Evolutionary conservation across 345 rosid species (phyloP), one percentile per base, ranked within the genome.

Genomic region (Fremontodendron californicum): DNA sequence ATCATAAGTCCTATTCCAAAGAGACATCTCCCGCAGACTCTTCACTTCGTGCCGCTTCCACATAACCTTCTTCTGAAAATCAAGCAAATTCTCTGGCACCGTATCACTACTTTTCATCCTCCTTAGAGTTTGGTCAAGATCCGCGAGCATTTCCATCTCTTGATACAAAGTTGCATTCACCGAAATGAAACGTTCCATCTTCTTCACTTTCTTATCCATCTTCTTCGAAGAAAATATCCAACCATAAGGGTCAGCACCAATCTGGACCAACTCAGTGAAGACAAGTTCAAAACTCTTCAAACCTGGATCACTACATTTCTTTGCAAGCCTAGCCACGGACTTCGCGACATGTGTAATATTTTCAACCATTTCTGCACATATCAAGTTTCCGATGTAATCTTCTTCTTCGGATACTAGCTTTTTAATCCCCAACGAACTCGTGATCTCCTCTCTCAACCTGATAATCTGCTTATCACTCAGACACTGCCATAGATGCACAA

Each of bases 31-130:
- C 81, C 81, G 85, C 81, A 95, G 75, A 82, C 72, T 88, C 89
- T 85, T 95, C 62, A 95, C 96, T 82, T 93, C 97, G 0, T 90
- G 98, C 76, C 74, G 88, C 89, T 95, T 95, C 97, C 93, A 90
- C 6, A 82, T 80, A 19, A 90, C 90, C 81, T 95, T 93, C 81
- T 90, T 93, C 78, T 90, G 88, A 81, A 78, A 90, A 55, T 93
- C 93, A 62, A 83, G 78, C 40, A 90, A 75, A 85, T 76, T 90
- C 31, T 86, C 92, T 10, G 87, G 87, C 42, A 88, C 91, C 21
- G 86, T 83, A 43, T 89, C 92, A 75, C 82, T 82, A 52, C 77
- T 78, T 86, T 73, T 83, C 93, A 92, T 87, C 78, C 99, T 87
- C 85, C 79, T 93, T 31, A 87, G 78, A 80, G 88, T 89, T 84